Base-by-base conservation (phyloP, 2,329 filamentous ascomycete genomes). In the Calonectria montana region DNA sequence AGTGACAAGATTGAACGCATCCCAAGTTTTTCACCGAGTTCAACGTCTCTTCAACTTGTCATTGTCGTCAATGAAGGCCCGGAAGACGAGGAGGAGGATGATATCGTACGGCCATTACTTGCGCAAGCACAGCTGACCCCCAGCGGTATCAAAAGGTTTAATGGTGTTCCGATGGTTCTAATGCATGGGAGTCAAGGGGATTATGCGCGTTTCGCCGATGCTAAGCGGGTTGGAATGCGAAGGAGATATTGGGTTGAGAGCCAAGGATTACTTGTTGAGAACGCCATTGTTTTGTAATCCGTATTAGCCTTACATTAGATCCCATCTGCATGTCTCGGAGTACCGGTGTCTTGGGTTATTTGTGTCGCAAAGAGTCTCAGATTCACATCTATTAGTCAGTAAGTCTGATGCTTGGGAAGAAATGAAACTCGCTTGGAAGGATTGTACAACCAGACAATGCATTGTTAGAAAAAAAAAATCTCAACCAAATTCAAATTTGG, bases 161-260 rank as follows among this genome's bases (percentile, higher is more conserved):
- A 95, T 78, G 92, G 92, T 2, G 92, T 98, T 43, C 91, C 94
- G 15, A 91, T 98, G 90, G 88, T 97, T 45, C 94, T 98, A 90
- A 90, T 97, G 23, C 91, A 91, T 0, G 95, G 94, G 0, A 93
- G 92, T 0, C 87, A 91, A 47, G 83, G 82, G 15, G 82, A 84
- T 39, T 93, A 95, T 77, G 87, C 88, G 31, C 83, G 92, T 69
- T 86, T 98, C 37, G 86, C 84, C 48, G 84, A 86, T 53, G 91
- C 93, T n/a, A 88, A 86, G 67, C 92, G 91, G 4, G 82, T 98
- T 2, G 95, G 94, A 0, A 85, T 98, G 73, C 90, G 94, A 79
- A 89, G 95, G 81, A 87, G 94, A 78, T 98, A 95, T 82, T 91
- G 91, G 79, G 91, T 98, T 50, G 91, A 93, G 80, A 97, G 94